Conservation (phyloP, 2,329 filamentous ascomycete genomes). For the Colletotrichum sp. region DNA sequence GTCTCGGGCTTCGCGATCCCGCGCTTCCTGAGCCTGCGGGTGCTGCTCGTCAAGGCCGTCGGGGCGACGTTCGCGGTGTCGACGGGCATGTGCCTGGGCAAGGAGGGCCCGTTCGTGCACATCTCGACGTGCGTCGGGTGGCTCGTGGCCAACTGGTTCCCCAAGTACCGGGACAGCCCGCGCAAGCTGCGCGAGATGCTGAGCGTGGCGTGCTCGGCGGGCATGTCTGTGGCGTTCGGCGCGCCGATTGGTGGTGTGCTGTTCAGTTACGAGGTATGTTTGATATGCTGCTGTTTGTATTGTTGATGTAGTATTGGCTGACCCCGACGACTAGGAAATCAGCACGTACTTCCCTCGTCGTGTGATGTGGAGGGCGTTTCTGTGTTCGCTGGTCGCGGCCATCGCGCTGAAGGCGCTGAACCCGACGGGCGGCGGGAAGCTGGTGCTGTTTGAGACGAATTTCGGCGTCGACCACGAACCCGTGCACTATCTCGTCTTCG, state of each 20-base stretch:
- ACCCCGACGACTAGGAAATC: conserved; percentile 45
- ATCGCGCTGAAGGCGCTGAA: conserved; percentile 63
- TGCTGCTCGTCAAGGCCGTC: conserved; percentile 61
- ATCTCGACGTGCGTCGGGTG: conserved; percentile 64
- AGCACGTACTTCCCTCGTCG: conserved; percentile 64
- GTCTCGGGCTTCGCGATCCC: conserved; percentile 66
- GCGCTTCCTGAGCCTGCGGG: conserved; percentile 59
- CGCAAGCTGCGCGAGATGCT: conserved; percentile 64
- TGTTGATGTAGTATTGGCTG: background rate
- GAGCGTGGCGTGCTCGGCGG: conserved; percentile 61
- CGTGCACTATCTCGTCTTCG: conserved; percentile 61
- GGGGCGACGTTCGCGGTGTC: conserved; percentile 63
- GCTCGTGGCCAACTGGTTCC: conserved; percentile 54
- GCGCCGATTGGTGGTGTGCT: conserved; percentile 67
- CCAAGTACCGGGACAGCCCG: conserved; percentile 62
- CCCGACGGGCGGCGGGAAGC: conserved; percentile 63
- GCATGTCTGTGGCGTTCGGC: conserved; percentile 65
- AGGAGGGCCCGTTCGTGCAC: conserved; percentile 68
- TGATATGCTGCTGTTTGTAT: background rate
- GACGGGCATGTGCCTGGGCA: conserved; percentile 65
- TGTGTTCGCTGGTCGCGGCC: conserved; percentile 62
- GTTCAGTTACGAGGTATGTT: conserved; percentile 57
- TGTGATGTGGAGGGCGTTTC: conserved; percentile 60
- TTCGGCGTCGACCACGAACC: conserved; percentile 62
- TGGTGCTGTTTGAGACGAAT: conserved; percentile 65